Evolutionary conservation across 2,329 filamentous ascomycete species (phyloP).

Genomic region (Polychaeton citri): DNA sequence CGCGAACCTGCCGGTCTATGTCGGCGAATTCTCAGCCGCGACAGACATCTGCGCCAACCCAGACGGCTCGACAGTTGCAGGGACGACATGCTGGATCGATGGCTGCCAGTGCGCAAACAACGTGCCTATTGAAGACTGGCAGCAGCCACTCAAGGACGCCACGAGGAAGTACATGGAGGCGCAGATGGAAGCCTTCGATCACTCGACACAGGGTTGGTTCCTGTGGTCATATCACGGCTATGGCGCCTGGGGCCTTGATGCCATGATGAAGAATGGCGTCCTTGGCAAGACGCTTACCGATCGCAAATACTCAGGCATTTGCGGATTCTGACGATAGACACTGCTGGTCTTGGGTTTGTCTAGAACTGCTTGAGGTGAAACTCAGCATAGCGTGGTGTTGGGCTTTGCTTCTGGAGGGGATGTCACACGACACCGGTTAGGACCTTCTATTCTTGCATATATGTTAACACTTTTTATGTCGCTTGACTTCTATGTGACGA

Average conservation of each 20-base stretch:
- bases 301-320: slow-evolving; percentile 15
- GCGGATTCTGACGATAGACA: slow-evolving; percentile 4
- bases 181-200: slow-evolving; percentile 31
- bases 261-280: slow-evolving; percentile 25
- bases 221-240: slow-evolving; percentile 31
- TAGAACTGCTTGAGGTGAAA: not conserved
- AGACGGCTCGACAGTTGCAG: slow-evolving; percentile 24
- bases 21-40: slow-evolving; percentile 32
- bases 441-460: not conserved
- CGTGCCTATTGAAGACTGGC: slow-evolving; percentile 22
- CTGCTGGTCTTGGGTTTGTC: too few relatives aligned
- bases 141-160: slow-evolving; percentile 23
- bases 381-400: not conserved
- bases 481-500: too few relatives aligned
- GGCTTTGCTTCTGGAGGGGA: not conserved
- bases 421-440: not conserved
- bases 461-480: not conserved
- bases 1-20: slow-evolving; percentile 21
- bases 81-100: slow-evolving; percentile 17
- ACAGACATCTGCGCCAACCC: slow-evolving; percentile 32
- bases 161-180: slow-evolving; percentile 30
- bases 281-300: slow-evolving; percentile 25
- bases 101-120: slow-evolving; percentile 27
- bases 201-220: slow-evolving; percentile 27
- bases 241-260: slow-evolving; percentile 29